phyloP scores from a whole-genome alignment of 345 rosid genomes.

The Corchorus capsularis region DNA sequence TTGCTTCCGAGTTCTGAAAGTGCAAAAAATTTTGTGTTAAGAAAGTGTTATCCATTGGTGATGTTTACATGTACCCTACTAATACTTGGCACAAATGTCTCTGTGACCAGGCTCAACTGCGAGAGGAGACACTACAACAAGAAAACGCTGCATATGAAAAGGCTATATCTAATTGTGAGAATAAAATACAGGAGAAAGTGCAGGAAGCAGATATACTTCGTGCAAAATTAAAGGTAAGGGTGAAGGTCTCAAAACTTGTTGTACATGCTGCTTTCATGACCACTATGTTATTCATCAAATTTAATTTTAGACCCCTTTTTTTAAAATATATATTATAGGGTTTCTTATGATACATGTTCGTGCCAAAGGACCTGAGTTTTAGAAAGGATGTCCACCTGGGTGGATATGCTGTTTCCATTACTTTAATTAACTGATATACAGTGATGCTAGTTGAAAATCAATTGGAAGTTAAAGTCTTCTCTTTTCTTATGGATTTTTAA shows the following conservation, averaged over 20 bases:
- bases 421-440: background rate
- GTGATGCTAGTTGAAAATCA: slow-evolving; percentile 2
- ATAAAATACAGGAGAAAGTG: slow-evolving; percentile 62
- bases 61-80: slow-evolving; percentile 10
- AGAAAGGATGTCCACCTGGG: background rate
- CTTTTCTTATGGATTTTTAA: slow-evolving; percentile 4
- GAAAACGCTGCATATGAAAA: slow-evolving; percentile 78
- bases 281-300: background rate
- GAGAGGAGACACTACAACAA: slow-evolving; percentile 71
- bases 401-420: background rate
- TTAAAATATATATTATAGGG: background rate
- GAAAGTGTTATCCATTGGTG: background rate
- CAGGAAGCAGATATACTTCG: slow-evolving; percentile 63
- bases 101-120: slow-evolving; percentile 59
- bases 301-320: background rate
- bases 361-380: background rate
- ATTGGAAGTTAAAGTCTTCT: background rate
- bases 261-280: background rate
- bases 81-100: slow-evolving; percentile 13
- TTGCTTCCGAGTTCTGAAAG: background rate
- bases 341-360: background rate
- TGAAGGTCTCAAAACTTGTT: slow-evolving; percentile 3
- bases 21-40: slow-evolving; percentile 7
- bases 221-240: slow-evolving; percentile 63
- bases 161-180: slow-evolving; percentile 78